phyloP scores from a whole-genome alignment of 495 filamentous ascomycete genomes.

The Tetracladium marchalianum region DNA sequence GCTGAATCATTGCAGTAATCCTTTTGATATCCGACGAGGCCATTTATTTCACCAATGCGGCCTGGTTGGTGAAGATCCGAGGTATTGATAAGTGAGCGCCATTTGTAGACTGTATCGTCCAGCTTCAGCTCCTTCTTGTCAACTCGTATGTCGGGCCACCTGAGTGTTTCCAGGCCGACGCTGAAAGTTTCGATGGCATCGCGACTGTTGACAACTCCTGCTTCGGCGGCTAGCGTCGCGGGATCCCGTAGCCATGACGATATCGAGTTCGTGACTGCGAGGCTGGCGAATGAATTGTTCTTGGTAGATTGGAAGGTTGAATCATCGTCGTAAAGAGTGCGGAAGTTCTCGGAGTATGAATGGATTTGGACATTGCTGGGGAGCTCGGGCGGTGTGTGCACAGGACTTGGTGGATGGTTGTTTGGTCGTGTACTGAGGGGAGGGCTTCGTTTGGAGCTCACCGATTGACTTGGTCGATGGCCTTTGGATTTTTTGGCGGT shows the following conservation, averaged over 20 bases:
- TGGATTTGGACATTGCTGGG: conserved; percentile 45
- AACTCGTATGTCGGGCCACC: conserved; percentile 28
- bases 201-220: conserved; percentile 26
- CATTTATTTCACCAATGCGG: conserved; percentile 78
- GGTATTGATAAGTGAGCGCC: conserved; percentile 60
- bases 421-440: conserved; percentile 25
- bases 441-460: conserved; percentile 53
- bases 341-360: conserved; percentile 60
- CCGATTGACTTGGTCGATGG: conserved; percentile 62
- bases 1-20: conserved; percentile 61
- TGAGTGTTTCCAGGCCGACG: conserved; percentile 26
- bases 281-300: conserved; percentile 53
- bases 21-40: conserved; percentile 69
- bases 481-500: conserved; percentile 65
- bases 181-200: conserved; percentile 39
- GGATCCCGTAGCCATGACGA: conserved; percentile 64
- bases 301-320: conserved; percentile 36
- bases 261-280: conserved; percentile 56
- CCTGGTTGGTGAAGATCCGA: conserved; percentile 49
- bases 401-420: conserved; percentile 41
- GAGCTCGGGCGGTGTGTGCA: conserved; percentile 44
- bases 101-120: conserved; percentile 38
- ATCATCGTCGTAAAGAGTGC: conserved; percentile 58
- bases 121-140: conserved; percentile 36
- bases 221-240: conserved; percentile 35